Evolutionary conservation across 2,329 filamentous ascomycete species (phyloP), one percentile per base, ranked within the genome.

Genomic region (Trichoderma hamatum): DNA sequence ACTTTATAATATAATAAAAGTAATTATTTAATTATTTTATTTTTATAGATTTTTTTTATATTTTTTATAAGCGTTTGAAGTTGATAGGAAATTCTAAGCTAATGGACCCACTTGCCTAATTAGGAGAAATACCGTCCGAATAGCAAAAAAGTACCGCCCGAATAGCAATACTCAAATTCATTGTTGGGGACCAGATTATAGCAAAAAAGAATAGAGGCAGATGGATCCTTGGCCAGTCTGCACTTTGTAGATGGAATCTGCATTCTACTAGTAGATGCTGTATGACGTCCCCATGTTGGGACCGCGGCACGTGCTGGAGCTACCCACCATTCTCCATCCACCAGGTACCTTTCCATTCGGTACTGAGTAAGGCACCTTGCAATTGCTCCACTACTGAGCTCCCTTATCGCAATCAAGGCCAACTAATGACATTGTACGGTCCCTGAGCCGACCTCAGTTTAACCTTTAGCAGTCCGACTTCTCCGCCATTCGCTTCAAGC

Each of bases 341-440:
- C 39, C 16, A 43, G 39, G 39, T 16, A 56, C 34, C 51, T 28
- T 24, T 46, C 52, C 51, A 65, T 46, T 56, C 36, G 34, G 51
- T 28, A 56, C 36, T 7, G 34, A 56, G 49, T 32, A 10, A 66
- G 14, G 52, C 36, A 67, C 54, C 52, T 65, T 28, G 51, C 32
- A 55, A 28, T 5, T 21, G 54, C 39, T 59, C 54, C 64, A 67
- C 63, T 54, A 28, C n/a, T 36, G 52, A 26, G 21, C n/a, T 59
- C 30, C 54, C 52, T 58, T 67, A 59, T 67, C 64, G 54, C 39
- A 67, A 67, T 67, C 54, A 36, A 59, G 39, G 64, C 64, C 64
- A 67, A 39, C 39, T 28, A 58, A 59, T 26, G 62, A 56, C 51
- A 58, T 19, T 24, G n/a, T 24, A 7, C 34, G 14, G 16, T 14